Evolutionary conservation across 805 yeast species (phyloP).

Genomic region (Suhomyces prunicola): DNA sequence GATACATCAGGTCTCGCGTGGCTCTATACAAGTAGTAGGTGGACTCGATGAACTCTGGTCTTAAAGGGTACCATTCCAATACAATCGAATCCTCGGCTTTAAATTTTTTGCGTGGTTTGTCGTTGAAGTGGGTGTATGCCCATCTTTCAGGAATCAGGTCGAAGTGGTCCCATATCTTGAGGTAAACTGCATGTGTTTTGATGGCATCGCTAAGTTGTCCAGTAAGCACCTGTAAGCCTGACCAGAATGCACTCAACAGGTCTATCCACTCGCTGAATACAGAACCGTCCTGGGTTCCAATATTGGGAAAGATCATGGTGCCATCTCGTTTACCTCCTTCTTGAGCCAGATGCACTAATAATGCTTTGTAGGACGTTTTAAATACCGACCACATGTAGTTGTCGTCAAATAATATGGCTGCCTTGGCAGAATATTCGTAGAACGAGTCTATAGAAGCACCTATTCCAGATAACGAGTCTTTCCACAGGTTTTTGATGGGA

Average conservation of each 20-base stretch:
- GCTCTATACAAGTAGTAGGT: conserved; percentile 81
- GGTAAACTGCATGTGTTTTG: conserved; percentile 54
- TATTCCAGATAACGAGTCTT: conserved; percentile 64
- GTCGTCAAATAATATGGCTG: conserved; percentile 63
- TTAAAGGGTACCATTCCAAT: conserved; percentile 85
- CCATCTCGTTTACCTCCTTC: conserved; percentile 23
- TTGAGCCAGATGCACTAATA: conserved; percentile 42
- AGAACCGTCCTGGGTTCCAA: conserved; percentile 52
- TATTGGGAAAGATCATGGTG: conserved; percentile 50
- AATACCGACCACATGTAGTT: conserved; percentile 59
- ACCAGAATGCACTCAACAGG: conserved; percentile 81
- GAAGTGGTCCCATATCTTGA: conserved; percentile 76
- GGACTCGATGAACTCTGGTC: conserved; percentile 91
- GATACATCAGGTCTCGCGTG: conserved; percentile 79
- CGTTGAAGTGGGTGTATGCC: conserved; percentile 34
- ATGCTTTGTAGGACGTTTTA: conserved; percentile 52
- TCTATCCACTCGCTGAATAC: conserved; percentile 71
- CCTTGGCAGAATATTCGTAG: conserved; percentile 83
- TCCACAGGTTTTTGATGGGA: conserved; percentile 53
- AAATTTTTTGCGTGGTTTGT: conserved; percentile 2
- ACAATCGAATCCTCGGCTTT: conserved; percentile 37
- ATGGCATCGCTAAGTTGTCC: conserved; percentile 73
- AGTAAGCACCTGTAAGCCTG: conserved; percentile 75
- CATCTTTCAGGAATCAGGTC: conserved; percentile 90
- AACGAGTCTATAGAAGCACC: conserved; percentile 93